These are phyloP conservation scores for Albophoma yamanashiensis DNA, from an alignment of 2,329 filamentous ascomycete species.

Conservation along the genomic window DNA sequence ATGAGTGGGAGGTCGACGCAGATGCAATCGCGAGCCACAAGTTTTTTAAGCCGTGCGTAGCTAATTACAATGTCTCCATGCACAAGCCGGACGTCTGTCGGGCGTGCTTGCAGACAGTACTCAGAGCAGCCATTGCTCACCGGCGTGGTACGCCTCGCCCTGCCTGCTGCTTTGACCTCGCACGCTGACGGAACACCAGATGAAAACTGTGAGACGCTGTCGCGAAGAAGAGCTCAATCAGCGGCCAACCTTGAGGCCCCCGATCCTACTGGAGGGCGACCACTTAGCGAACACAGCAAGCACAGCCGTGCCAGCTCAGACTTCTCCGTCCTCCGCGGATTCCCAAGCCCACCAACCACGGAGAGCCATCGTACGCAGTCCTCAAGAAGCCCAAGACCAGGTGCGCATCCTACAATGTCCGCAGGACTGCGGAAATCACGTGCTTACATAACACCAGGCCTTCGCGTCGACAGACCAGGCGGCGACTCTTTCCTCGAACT, in stretches of 20 bases:
- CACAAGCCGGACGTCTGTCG: conserved; percentile 62
- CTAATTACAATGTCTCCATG: conserved; percentile 62
- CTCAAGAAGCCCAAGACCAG: conserved; percentile 21
- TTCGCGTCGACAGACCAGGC: conserved; percentile 37
- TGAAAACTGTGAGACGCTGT: conserved; percentile 31
- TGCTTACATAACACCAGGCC: conserved; percentile 37
- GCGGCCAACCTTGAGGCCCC: conserved; percentile 50
- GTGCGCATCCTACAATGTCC: conserved; percentile 7
- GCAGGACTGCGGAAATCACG: conserved; percentile 21
- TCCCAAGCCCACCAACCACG: conserved; percentile 35
- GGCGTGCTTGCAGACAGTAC: conserved; percentile 63
- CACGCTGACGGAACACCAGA: conserved; percentile 12
- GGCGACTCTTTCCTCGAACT: conserved; percentile 52
- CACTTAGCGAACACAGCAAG: conserved; percentile 51
- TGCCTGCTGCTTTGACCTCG: neutral
- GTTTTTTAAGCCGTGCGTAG: conserved; percentile 57
- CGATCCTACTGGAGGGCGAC: conserved; percentile 37
- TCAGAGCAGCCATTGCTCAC: conserved; percentile 58
- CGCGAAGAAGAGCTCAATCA: conserved; percentile 48
- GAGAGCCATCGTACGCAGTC: conserved; percentile 19
- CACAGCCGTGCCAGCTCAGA: conserved; percentile 65
- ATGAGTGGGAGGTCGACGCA: conserved; percentile 60
- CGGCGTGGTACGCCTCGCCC: conserved; percentile 50
- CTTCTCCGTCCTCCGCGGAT: conserved; percentile 47
- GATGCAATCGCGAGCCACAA: conserved; percentile 50